phyloP scores from a whole-genome alignment of 257 asterid species.

The Solanum neorickii region DNA sequence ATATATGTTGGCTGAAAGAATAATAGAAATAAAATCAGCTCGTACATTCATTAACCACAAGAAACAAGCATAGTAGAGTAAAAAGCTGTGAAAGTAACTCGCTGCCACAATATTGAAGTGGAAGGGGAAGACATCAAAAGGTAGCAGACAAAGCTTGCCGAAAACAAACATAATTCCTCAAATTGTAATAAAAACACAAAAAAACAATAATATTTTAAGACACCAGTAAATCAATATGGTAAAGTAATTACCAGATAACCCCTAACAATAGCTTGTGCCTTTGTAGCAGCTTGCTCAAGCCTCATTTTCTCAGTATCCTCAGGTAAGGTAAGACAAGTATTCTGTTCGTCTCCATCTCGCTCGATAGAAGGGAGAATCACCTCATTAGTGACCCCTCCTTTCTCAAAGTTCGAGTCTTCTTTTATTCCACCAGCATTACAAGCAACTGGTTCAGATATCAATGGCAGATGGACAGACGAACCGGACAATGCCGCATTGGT shows the following conservation, averaged over 20 bases:
- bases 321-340: constrained; percentile 1
- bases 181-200: neutral
- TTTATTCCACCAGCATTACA: neutral
- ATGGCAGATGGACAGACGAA: constrained; percentile 15
- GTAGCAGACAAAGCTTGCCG: neutral
- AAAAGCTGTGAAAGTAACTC: neutral
- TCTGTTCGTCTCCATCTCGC: constrained; percentile 14
- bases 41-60: neutral
- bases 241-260: constrained; percentile 31
- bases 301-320: constrained; percentile 16
- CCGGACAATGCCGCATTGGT: constrained; percentile 17
- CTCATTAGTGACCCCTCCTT: constrained; percentile 9
- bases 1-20: neutral
- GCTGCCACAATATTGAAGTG: neutral
- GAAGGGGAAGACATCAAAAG: neutral
- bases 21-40: neutral
- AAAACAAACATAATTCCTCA: neutral
- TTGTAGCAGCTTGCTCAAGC: constrained; percentile 47
- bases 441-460: constrained; percentile 20
- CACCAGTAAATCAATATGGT: neutral
- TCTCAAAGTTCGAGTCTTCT: constrained; percentile 11
- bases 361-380: constrained; percentile 9
- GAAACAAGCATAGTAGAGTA: neutral
- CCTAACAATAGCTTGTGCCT: constrained; percentile 38
- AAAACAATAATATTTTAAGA: neutral